These are phyloP conservation scores for Aspergillus pseudonomiae DNA, from an alignment of 2,329 filamentous ascomycete genomes.

Conservation along the genomic window DNA sequence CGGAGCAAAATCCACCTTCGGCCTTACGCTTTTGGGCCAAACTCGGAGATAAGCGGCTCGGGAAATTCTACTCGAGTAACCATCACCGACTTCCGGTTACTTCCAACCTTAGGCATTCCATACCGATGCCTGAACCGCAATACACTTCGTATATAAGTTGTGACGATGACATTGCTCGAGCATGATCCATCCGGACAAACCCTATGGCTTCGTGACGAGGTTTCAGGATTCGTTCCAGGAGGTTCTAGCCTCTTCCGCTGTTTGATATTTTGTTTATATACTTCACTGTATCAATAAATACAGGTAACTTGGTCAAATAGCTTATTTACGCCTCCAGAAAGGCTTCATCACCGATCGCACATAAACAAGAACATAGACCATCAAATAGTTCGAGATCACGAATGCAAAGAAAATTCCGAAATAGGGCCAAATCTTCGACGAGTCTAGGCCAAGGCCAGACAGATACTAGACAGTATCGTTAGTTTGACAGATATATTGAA, in stretches of 20 bases:
- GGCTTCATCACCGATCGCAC: conserved; percentile 36
- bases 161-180: no score
- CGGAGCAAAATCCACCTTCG: not conserved
- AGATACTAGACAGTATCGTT: conserved; percentile 31
- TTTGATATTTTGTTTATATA: not conserved
- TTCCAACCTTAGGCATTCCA: not conserved
- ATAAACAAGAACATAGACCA: conserved; percentile 40
- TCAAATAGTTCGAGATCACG: conserved; percentile 37
- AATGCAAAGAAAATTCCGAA: conserved; percentile 39
- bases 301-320: not conserved
- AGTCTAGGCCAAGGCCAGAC: conserved; percentile 31
- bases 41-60: not conserved
- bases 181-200: no score
- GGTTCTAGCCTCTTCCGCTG: not conserved
- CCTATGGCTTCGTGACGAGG: no score
- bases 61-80: not conserved
- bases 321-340: conserved; percentile 26
- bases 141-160: no score
- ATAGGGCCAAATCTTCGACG: conserved; percentile 39
- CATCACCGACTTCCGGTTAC: not conserved
- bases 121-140: not conserved
- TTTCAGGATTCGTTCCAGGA: not conserved
- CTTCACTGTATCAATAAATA: not conserved
- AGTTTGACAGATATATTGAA: not conserved
- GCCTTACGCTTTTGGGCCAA: not conserved